Base-by-base conservation (phyloP, 768 basidiomycete species). In the Cytidiella melzeri region DNA sequence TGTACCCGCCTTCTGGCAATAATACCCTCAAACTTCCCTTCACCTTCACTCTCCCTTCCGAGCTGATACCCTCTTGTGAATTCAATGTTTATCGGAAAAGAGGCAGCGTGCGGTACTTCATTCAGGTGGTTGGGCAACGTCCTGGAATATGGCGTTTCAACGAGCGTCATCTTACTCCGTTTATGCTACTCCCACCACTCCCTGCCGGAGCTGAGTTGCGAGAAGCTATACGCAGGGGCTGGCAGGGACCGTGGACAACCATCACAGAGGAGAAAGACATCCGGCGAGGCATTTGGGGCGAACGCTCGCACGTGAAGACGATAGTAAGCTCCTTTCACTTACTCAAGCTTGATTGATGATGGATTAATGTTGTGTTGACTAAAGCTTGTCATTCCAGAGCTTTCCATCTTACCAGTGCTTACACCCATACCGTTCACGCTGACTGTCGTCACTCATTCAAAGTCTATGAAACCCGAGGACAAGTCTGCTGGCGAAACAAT, bases 371-470 rank as follows among this genome's bases (percentile, higher is more conserved):
- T n/a, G n/a, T n/a, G n/a, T n/a, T n/a, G n/a, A n/a, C n/a, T 27
- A 6, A 47, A 57, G 56, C 51, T 57, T 10, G 28, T 53, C 34
- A 40, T 58, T 15, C 57, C 55, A 9, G 52, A 56, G 38, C 9
- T 34, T 15, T 37, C 55, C 18, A 45, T 39, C 6, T 55, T 57
- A 26, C 61, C 61, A 13, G 48, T 60, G 20, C 51, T 50, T 44
- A 57, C 61, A 9, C 43, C 53, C 9, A 54, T 62, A n/a, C 61
- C 61, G 6, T 56, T 58, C 50, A 51, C 52, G 28, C 47, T 60
- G 25, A 47, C 51, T 19, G 24, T 62, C 30, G 45, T 48, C 18
- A 60, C 56, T 12, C 36, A 41, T 24, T 48, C 55, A 28, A 56
- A 57, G 41, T 51, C 55, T 11, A 49, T 48, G 36, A 55, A 54